These are phyloP conservation scores for Rosa persica DNA, from an alignment of 306 rosid species.

Conservation along the genomic window DNA sequence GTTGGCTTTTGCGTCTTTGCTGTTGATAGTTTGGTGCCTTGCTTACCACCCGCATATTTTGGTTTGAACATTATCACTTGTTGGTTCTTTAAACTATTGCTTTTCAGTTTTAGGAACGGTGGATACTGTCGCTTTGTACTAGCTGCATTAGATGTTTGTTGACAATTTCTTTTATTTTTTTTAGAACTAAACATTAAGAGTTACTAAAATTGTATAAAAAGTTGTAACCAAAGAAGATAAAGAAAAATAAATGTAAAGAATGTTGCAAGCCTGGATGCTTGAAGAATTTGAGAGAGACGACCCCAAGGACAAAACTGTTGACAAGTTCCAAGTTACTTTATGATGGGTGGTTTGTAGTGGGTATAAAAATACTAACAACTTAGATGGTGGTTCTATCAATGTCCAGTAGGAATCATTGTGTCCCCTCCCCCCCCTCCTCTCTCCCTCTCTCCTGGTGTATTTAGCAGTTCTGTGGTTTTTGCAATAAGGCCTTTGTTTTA, in stretches of 20 bases:
- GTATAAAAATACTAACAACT: background rate
- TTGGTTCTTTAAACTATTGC: background rate
- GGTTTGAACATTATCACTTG: background rate
- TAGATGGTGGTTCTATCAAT: background rate
- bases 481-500: too few species aligned
- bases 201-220: background rate
- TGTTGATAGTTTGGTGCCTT: conserved; percentile 8
- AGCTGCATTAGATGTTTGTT: background rate
- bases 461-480: background rate
- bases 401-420: background rate
- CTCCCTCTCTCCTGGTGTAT: too few species aligned
- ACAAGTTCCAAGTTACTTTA: background rate
- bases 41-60: background rate
- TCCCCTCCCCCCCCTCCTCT: too few species aligned
- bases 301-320: background rate
- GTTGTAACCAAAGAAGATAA: background rate
- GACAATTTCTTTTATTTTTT: background rate
- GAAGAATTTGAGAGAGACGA: background rate
- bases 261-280: background rate
- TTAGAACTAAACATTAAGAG: background rate
- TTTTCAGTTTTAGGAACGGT: background rate
- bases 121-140: background rate
- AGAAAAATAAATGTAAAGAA: background rate
- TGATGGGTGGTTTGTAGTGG: background rate
- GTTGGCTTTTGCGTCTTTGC: conserved; percentile 29